Evolutionary conservation across 306 rosid species (phyloP).

Genomic region (Canavalia ensiformis): DNA sequence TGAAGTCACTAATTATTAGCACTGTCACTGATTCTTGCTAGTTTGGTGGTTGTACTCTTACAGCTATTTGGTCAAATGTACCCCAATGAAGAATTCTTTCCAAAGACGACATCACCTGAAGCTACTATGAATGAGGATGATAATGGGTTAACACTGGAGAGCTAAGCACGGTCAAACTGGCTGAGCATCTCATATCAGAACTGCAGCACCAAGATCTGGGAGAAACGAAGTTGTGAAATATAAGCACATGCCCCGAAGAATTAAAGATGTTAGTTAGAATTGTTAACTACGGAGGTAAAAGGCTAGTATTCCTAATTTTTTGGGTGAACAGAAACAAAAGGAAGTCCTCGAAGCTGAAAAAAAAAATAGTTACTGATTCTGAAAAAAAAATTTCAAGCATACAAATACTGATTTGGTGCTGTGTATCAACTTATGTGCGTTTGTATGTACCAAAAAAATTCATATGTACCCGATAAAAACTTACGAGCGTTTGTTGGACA

Average conservation of each 20-base stretch:
- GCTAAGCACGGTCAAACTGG: constrained; percentile 42
- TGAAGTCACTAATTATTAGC: constrained; percentile 11
- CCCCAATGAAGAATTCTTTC: constrained; percentile 62
- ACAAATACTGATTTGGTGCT: constrained; percentile 32
- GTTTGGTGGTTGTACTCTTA: constrained; percentile 41
- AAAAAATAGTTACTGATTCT: not conserved
- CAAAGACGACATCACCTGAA: constrained; percentile 54
- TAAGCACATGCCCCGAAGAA: not conserved
- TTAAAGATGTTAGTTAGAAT: constrained; percentile 26
- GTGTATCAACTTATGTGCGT: constrained; percentile 14
- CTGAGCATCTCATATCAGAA: constrained; percentile 15
- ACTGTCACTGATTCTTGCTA: constrained; percentile 23
- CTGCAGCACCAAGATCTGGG: constrained; percentile 25
- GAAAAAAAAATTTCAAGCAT: not conserved
- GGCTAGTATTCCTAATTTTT: constrained; percentile 5
- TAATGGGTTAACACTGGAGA: constrained; percentile 51
- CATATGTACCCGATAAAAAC: no score
- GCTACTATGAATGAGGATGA: constrained; percentile 52
- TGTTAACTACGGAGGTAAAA: constrained; percentile 19
- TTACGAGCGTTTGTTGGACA: not conserved
- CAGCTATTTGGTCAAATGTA: constrained; percentile 64
- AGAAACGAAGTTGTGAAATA: constrained; percentile 35
- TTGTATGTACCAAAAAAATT: not conserved
- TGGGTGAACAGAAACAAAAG: constrained; percentile 1
- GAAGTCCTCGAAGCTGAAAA: not conserved